phyloP scores from a whole-genome alignment of 108 stramenopile species.

The Skeletonema tropicum region DNA sequence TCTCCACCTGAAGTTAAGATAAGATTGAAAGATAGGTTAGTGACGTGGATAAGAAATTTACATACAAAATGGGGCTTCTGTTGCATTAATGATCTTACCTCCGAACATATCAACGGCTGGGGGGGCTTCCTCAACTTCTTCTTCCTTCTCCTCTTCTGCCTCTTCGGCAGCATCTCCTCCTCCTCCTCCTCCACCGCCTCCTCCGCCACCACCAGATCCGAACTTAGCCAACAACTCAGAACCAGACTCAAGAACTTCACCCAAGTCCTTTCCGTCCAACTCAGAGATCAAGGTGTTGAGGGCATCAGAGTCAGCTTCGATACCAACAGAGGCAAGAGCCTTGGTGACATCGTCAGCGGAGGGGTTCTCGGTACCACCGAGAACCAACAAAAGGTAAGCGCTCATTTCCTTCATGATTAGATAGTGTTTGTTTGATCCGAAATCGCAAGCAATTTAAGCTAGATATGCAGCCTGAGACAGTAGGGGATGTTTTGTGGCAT shows the following conservation, averaged over 20 bases:
- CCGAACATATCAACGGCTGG: conserved; percentile 77
- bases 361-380: conserved; percentile 95
- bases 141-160: conserved; percentile 29
- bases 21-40: not conserved
- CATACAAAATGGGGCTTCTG: not conserved
- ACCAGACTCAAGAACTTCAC: conserved; percentile 86
- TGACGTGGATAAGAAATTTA: not conserved
- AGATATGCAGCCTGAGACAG: conserved; percentile 41
- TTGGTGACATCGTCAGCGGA: conserved; percentile 92
- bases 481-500: conserved; percentile 11
- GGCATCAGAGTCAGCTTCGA: conserved; percentile 83
- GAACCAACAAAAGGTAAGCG: conserved; percentile 92
- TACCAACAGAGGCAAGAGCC: conserved; percentile 88
- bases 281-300: conserved; percentile 77
- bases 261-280: conserved; percentile 95
- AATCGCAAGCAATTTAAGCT: conserved; percentile 56
- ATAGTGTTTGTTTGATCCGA: conserved; percentile 10
- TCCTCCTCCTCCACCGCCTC: conserved; percentile 67
- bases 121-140: conserved; percentile 65
- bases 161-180: conserved; percentile 64
- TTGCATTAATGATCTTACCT: conserved; percentile 15
- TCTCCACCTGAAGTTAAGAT: conserved; percentile 35
- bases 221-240: conserved; percentile 88
- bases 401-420: conserved; percentile 60
- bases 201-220: conserved; percentile 94